Percentiles rank a stretch among this genome's conserved stretches.
phyloP scores from a whole-genome alignment of 2,329 filamentous ascomycete species.

The Diaporthe helianthi region DNA sequence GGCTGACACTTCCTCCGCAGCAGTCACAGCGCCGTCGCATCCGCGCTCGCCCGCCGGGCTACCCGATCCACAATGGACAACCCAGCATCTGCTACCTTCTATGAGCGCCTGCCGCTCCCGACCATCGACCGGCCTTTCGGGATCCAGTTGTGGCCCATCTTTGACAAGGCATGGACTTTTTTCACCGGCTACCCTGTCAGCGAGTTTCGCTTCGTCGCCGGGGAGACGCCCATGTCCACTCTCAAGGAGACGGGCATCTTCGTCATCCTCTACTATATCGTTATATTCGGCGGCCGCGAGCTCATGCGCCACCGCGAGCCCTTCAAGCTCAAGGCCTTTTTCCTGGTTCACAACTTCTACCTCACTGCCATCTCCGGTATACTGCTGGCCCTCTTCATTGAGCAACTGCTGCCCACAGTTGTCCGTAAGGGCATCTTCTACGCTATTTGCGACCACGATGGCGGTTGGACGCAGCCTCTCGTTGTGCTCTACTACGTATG shows the following conservation, averaged over 20 bases:
- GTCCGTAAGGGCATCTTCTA: slow-evolving; percentile 84
- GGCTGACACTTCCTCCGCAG: neutral
- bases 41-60: slow-evolving; percentile 1
- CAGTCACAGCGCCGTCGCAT: neutral
- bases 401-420: slow-evolving; percentile 88
- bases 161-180: slow-evolving; percentile 82
- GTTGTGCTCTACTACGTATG: slow-evolving; percentile 97
- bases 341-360: slow-evolving; percentile 97
- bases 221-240: slow-evolving; percentile 88
- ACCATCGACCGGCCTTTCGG: slow-evolving; percentile 93
- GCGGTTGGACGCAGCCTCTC: slow-evolving; percentile 92
- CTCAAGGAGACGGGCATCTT: slow-evolving; percentile 81
- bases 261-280: slow-evolving; percentile 86
- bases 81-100: slow-evolving; percentile 51
- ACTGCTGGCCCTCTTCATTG: slow-evolving; percentile 84
- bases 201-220: slow-evolving; percentile 83
- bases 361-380: slow-evolving; percentile 84
- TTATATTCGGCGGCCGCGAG: slow-evolving; percentile 93
- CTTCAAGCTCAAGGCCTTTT: slow-evolving; percentile 86
- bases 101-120: slow-evolving; percentile 69
- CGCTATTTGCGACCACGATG: slow-evolving; percentile 80
- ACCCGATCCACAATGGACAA: slow-evolving; percentile 39
- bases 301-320: slow-evolving; percentile 87
- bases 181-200: slow-evolving; percentile 82
- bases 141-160: slow-evolving; percentile 90